Percentiles rank a stretch among this genome's conserved stretches.
Evolutionary conservation across 768 basidiomycete genomes (phyloP).

Genomic region (Tulasnella sp.): DNA sequence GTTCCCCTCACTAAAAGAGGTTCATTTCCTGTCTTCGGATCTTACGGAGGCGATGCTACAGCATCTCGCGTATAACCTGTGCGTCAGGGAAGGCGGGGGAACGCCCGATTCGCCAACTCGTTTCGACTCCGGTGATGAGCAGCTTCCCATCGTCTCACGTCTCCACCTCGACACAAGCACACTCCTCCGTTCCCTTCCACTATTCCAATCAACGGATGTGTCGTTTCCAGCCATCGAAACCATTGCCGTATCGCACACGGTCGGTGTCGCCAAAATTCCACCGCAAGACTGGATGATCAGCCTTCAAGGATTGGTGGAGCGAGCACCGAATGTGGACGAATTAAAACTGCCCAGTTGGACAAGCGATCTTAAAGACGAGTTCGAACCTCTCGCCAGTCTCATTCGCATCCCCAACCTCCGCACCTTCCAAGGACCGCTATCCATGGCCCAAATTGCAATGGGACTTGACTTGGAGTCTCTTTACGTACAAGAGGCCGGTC

Average conservation of each 20-base stretch:
- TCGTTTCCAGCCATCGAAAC: neutral
- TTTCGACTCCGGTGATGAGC: neutral
- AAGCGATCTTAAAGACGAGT: neutral
- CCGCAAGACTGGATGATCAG: neutral
- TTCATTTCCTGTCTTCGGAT: neutral
- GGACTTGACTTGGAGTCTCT: neutral
- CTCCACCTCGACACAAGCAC: neutral
- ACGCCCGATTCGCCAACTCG: neutral
- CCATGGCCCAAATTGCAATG: neutral
- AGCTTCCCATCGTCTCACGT: neutral
- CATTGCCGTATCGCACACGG: neutral
- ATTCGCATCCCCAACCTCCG: neutral
- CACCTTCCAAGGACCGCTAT: neutral
- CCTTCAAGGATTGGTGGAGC: neutral
- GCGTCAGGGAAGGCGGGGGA: neutral
- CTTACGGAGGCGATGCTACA: neutral
- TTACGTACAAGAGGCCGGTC: neutral
- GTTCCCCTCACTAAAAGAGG: neutral
- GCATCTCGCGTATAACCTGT: neutral
- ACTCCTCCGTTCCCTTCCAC: neutral
- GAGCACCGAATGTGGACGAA: neutral
- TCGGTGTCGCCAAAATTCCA: neutral
- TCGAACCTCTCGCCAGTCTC: neutral
- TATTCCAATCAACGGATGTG: neutral
- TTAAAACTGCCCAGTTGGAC: neutral